These are phyloP conservation scores for Vinca minor DNA, from an alignment of 257 asterid genomes.

Conservation along the genomic window DNA sequence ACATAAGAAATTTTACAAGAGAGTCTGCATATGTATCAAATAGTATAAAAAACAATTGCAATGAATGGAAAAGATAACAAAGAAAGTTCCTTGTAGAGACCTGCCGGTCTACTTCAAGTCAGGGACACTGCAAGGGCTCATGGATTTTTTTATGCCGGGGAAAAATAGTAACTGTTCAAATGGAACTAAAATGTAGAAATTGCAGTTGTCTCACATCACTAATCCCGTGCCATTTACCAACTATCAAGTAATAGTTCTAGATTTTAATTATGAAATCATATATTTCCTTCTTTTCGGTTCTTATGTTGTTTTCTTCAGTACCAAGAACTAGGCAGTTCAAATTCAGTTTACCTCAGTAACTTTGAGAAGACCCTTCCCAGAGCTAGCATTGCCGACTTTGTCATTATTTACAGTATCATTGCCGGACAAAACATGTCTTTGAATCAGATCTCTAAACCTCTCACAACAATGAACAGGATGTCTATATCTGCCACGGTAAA, in stretches of 20 bases:
- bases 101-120: neutral
- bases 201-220: neutral
- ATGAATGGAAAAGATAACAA: neutral
- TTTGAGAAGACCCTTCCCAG: slow-evolving; percentile 75
- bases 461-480: slow-evolving; percentile 89
- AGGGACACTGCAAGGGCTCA: neutral
- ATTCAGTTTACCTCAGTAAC: slow-evolving; percentile 70
- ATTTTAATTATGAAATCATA: neutral
- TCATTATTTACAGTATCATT: slow-evolving; percentile 57
- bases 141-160: neutral
- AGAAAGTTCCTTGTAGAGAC: neutral
- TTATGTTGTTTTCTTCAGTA: neutral
- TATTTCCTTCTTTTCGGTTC: neutral
- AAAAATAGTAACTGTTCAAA: neutral
- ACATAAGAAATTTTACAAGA: neutral
- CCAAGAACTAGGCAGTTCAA: neutral
- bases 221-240: neutral
- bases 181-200: neutral
- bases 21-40: neutral
- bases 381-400: slow-evolving; percentile 44
- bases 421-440: slow-evolving; percentile 61
- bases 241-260: neutral
- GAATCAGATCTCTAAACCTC: slow-evolving; percentile 85
- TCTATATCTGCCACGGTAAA: slow-evolving; percentile 73
- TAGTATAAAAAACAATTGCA: neutral